Evolutionary conservation across 2,329 filamentous ascomycete genomes (phyloP).

Genomic region (Xylaria sp.): DNA sequence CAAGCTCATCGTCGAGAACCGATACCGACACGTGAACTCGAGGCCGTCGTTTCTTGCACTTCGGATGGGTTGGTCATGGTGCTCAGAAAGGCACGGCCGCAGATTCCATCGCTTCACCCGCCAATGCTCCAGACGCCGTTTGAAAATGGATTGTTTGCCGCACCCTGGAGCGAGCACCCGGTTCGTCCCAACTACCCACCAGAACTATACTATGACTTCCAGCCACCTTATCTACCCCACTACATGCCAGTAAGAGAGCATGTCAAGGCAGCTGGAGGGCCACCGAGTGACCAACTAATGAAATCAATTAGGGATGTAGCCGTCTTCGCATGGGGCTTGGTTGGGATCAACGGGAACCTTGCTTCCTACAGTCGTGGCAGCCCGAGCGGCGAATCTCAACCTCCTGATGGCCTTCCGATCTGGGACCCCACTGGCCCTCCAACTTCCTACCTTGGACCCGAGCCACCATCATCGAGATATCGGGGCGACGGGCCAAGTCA

Average conservation of each 20-base stretch:
- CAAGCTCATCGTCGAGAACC: constrained; percentile 44
- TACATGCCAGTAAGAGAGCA: constrained; percentile 59
- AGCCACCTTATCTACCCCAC: constrained; percentile 56
- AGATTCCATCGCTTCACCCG: constrained; percentile 69
- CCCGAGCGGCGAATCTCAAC: constrained; percentile 72
- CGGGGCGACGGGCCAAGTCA: constrained; percentile 40
- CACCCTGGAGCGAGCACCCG: constrained; percentile 80
- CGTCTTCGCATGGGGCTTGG: constrained; percentile 87
- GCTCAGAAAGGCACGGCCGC: constrained; percentile 77
- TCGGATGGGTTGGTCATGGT: constrained; percentile 89
- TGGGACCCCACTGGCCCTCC: constrained; percentile 63
- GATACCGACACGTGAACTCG: constrained; percentile 72
- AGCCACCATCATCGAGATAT: constrained; percentile 49
- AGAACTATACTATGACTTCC: constrained; percentile 58
- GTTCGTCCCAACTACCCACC: constrained; percentile 61
- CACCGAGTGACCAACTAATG: constrained; percentile 74
- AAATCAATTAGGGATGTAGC: constrained; percentile 83
- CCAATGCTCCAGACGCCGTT: constrained; percentile 60
- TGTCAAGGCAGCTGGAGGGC: constrained; percentile 62
- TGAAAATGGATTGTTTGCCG: constrained; percentile 77
- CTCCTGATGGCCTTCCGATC: constrained; percentile 68
- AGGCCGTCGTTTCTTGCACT: constrained; percentile 91
- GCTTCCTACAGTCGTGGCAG: constrained; percentile 71
- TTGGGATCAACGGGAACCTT: constrained; percentile 81
- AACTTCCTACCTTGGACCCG: constrained; percentile 50